Conservation (phyloP, 352 stramenopile genomes). For the Globisporangium megalacanthum region DNA sequence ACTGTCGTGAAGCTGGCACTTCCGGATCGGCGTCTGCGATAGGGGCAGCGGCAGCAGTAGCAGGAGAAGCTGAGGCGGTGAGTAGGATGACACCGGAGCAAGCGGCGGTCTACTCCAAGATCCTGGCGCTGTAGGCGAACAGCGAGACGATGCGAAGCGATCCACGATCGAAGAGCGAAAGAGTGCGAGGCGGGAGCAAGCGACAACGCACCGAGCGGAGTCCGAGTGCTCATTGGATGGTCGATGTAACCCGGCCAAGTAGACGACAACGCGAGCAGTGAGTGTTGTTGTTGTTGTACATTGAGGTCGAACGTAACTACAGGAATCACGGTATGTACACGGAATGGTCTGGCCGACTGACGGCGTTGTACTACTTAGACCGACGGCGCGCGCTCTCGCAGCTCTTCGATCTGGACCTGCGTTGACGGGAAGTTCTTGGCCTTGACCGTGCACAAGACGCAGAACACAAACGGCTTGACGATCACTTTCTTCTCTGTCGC, state of each 20-base stretch:
- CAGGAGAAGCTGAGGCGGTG: neutral
- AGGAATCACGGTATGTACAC: too few relatives aligned
- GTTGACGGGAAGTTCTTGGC: constrained; percentile 20
- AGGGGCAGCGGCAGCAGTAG: neutral
- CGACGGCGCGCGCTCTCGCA: constrained; percentile 6
- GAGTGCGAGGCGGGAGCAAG: too few relatives aligned
- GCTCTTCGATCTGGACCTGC: constrained; percentile 30
- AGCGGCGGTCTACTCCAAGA: constrained; percentile 20
- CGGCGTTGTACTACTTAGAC: neutral
- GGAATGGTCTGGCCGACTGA: neutral
- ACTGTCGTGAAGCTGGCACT: too few relatives aligned
- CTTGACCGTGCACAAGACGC: constrained; percentile 30
- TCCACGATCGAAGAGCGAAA: neutral
- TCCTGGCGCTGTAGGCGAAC: constrained; percentile 45
- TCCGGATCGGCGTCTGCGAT: too few relatives aligned
- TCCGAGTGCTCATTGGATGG: too few relatives aligned
- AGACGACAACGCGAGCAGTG: too few relatives aligned
- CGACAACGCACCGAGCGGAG: too few relatives aligned
- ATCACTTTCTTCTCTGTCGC: constrained; percentile 19
- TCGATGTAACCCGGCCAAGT: too few relatives aligned
- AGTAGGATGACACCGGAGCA: constrained; percentile 6
- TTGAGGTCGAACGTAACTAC: too few relatives aligned
- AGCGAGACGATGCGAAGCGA: constrained; percentile 26
- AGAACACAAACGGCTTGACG: constrained; percentile 25
- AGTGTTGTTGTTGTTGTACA: too few relatives aligned